Evolutionary conservation across 2,329 filamentous ascomycete species (phyloP).

Genomic region (Neurospora sp.): DNA sequence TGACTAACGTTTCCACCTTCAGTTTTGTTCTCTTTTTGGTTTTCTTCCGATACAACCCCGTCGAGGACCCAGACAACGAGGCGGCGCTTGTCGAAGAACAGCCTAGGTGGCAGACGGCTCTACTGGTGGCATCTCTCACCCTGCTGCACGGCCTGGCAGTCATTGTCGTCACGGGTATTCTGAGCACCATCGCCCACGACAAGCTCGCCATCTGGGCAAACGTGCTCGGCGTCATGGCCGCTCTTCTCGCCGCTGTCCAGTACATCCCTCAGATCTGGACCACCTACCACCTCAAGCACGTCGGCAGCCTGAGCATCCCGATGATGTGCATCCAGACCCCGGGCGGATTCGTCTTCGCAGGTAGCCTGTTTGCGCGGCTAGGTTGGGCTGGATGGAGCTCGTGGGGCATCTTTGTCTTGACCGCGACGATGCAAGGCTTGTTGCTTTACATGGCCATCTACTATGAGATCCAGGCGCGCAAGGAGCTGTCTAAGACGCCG

Average conservation of each 20-base stretch:
- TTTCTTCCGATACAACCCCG: constrained; percentile 68
- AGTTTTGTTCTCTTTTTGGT: constrained; percentile 90
- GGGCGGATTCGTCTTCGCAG: constrained; percentile 81
- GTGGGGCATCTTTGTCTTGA: constrained; percentile 86
- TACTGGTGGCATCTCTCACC: constrained; percentile 63
- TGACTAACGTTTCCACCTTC: background rate
- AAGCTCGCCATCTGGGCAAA: constrained; percentile 75
- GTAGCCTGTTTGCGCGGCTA: constrained; percentile 69
- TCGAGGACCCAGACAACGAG: constrained; percentile 38
- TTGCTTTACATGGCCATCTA: constrained; percentile 72
- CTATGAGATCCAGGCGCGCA: constrained; percentile 49
- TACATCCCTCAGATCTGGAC: constrained; percentile 94
- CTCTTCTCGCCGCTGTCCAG: constrained; percentile 72
- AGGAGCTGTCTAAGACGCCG: background rate
- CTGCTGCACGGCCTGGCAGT: constrained; percentile 66
- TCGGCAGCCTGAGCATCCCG: constrained; percentile 84
- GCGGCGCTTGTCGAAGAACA: constrained; percentile 34
- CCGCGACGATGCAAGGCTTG: constrained; percentile 73
- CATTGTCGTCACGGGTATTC: constrained; percentile 57
- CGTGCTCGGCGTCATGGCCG: constrained; percentile 69
- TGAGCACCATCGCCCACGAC: constrained; percentile 52
- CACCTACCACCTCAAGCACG: constrained; percentile 74
- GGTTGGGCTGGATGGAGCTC: constrained; percentile 86
- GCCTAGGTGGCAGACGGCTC: constrained; percentile 68
- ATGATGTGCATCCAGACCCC: constrained; percentile 99